Conservation (phyloP, 768 basidiomycete genomes). For the Rhizopogon sp. region DNA sequence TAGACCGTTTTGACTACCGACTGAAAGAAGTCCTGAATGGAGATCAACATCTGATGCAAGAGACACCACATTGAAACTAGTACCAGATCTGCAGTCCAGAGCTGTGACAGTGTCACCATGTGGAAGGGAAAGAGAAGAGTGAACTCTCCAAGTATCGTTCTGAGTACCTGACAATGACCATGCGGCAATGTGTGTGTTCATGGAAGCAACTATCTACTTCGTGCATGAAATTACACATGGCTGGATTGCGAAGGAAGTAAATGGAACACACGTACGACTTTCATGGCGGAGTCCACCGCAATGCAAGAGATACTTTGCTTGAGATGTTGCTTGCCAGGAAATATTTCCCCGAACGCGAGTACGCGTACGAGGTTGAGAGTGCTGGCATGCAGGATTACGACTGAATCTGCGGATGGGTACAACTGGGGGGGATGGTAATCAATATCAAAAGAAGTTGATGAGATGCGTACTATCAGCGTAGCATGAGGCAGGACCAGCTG, state of each 20-base stretch:
- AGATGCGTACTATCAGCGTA: conserved; percentile 50
- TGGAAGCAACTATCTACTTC: conserved; percentile 67
- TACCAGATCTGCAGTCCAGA: conserved; percentile 75
- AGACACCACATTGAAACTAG: not conserved
- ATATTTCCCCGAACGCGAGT: conserved; percentile 78
- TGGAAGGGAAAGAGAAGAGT: conserved; percentile 72
- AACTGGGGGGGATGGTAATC: conserved; percentile 37
- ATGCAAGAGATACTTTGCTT: conserved; percentile 51
- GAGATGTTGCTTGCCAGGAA: conserved; percentile 50
- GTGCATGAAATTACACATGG: conserved; percentile 6
- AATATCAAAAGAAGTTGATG: not conserved
- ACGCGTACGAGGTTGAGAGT: conserved; percentile 60
- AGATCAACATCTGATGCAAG: conserved; percentile 19
- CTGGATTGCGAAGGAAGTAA: conserved; percentile 3
- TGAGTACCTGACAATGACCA: conserved; percentile 74
- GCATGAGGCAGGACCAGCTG: conserved; percentile 52
- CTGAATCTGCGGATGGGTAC: conserved; percentile 65
- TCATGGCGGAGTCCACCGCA: conserved; percentile 73
- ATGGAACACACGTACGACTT: conserved; percentile 52
- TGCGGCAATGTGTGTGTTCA: conserved; percentile 61
- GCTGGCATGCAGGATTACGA: conserved; percentile 70
- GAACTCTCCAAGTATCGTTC: conserved; percentile 67
- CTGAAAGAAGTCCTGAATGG: conserved; percentile 64
- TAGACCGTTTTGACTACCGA: conserved; percentile 55
- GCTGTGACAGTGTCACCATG: conserved; percentile 50